Percentiles rank a stretch among this genome's conserved stretches.
phyloP scores from a whole-genome alignment of 2,329 filamentous ascomycete genomes.

The Fusarium globosum region DNA sequence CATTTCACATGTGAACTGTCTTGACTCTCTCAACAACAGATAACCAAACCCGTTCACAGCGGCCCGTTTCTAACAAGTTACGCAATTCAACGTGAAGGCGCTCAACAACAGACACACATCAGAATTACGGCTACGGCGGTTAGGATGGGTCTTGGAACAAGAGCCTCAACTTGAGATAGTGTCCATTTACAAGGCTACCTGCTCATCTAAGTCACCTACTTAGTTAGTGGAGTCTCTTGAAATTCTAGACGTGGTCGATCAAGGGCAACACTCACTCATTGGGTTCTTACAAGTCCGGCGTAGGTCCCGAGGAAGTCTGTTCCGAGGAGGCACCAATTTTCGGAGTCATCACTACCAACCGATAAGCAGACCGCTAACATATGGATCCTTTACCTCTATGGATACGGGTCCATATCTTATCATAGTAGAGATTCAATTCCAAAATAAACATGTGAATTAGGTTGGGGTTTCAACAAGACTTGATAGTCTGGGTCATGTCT shows the following conservation, averaged over 20 bases:
- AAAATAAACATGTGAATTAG: conserved; percentile 24
- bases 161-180: conserved; percentile 27
- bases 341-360: conserved; percentile 18
- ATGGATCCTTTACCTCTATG: background rate
- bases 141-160: conserved; percentile 7
- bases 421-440: background rate
- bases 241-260: background rate
- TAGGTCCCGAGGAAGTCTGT: conserved; percentile 27
- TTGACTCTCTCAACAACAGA: conserved; percentile 26
- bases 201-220: background rate
- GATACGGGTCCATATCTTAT: background rate
- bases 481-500: background rate
- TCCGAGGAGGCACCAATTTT: conserved; percentile 29
- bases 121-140: background rate
- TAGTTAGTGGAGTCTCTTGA: conserved; percentile 3
- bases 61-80: conserved; percentile 1
- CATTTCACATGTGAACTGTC: conserved; percentile 27
- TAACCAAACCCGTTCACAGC: background rate
- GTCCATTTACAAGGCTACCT: background rate
- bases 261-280: background rate
- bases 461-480: conserved; percentile 41
- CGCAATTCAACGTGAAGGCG: conserved; percentile 1
- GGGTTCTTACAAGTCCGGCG: conserved; percentile 20
- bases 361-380: conserved; percentile 17
- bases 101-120: conserved; percentile 6